phyloP scores from a whole-genome alignment of 257 asterid genomes.

The Mentha longifolia region DNA sequence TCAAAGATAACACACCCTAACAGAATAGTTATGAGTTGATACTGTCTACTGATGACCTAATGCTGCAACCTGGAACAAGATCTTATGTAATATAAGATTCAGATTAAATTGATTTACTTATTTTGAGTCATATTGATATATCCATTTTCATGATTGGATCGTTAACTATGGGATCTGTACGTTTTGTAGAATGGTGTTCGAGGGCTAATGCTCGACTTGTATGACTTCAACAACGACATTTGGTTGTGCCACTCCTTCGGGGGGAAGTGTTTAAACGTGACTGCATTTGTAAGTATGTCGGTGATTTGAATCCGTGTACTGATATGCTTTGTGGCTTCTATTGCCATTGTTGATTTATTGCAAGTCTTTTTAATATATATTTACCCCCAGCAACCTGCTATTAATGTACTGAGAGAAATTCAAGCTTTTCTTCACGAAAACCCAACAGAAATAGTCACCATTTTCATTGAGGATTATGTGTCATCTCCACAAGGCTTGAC shows the following conservation, averaged over 20 bases:
- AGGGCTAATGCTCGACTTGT: constrained; percentile 93
- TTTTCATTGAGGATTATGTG: constrained; percentile 89
- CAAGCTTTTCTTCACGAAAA: constrained; percentile 58
- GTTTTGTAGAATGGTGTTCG: constrained; percentile 85
- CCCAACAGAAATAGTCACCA: constrained; percentile 69
- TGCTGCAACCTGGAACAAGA: neutral
- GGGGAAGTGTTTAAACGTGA: constrained; percentile 66
- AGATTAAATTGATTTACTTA: constrained; percentile 5
- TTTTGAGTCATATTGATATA: neutral
- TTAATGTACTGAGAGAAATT: constrained; percentile 72
- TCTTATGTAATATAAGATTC: neutral
- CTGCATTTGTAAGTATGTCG: constrained; percentile 73
- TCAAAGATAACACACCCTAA: too few species aligned
- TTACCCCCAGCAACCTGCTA: constrained; percentile 75
- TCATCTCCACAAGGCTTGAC: constrained; percentile 65
- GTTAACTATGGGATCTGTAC: constrained; percentile 4
- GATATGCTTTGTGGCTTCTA: neutral
- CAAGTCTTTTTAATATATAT: neutral
- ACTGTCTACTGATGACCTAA: neutral
- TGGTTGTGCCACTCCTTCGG: constrained; percentile 86
- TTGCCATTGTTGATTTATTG: neutral
- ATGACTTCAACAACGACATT: constrained; percentile 75
- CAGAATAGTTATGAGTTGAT: neutral
- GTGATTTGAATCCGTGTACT: neutral
- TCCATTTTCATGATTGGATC: neutral